Conservation (phyloP, 1,284 basidiomycete genomes). For the Inonotus hispidus region DNA sequence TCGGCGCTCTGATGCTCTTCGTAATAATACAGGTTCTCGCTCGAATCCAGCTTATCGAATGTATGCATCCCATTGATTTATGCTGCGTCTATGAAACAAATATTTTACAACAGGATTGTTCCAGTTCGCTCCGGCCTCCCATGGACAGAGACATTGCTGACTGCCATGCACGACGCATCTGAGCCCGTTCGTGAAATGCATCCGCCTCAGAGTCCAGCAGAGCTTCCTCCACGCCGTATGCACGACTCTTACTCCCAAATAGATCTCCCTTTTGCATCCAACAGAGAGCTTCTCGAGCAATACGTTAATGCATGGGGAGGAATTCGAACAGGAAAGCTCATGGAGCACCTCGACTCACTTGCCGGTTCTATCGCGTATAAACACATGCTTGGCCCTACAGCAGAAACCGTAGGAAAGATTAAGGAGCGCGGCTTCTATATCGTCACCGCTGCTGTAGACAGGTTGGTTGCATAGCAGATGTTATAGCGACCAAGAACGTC, state of each 20-base stretch:
- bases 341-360: slow-evolving; percentile 76
- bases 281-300: slow-evolving; percentile 52
- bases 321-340: slow-evolving; percentile 64
- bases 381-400: slow-evolving; percentile 65
- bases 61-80: slow-evolving; percentile 29
- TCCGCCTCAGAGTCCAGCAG: slow-evolving; percentile 21
- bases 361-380: slow-evolving; percentile 82
- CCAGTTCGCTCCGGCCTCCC: slow-evolving; percentile 43
- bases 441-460: slow-evolving; percentile 77
- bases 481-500: slow-evolving; percentile 10
- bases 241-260: slow-evolving; percentile 66
- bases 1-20: neutral
- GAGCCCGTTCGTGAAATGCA: slow-evolving; percentile 10
- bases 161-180: slow-evolving; percentile 24
- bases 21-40: slow-evolving; percentile 31
- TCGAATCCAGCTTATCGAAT: slow-evolving; percentile 53
- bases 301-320: slow-evolving; percentile 68
- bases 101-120: slow-evolving; percentile 36
- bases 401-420: slow-evolving; percentile 46
- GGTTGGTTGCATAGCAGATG: slow-evolving; percentile 36
- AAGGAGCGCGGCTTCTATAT: slow-evolving; percentile 69
- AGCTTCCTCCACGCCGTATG: slow-evolving; percentile 49
- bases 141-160: slow-evolving; percentile 56
- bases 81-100: neutral
- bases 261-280: slow-evolving; percentile 55